Base-by-base conservation (phyloP, 83 land plant genomes). In the Thuja plicata region DNA sequence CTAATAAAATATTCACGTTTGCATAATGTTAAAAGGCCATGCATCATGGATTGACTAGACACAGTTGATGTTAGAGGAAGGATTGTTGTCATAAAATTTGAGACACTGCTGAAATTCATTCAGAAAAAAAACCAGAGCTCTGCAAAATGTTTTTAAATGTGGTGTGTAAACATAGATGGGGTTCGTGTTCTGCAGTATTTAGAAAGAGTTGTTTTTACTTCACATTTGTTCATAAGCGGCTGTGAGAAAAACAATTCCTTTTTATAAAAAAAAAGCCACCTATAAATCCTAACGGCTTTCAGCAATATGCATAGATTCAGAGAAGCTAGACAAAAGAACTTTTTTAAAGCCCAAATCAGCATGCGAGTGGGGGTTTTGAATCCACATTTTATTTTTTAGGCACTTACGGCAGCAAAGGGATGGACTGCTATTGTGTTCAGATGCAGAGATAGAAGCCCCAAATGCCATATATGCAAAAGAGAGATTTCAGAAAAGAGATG, bases 1-100 rank as follows among this genome's bases (percentile, higher is more conserved):
- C 87, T 91, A 74, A 91, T 92, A 76, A 91, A n/a, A n/a, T 92
- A 92, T 80, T 92, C 93, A 66, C 93, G 92, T 46, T 73, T 92
- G 12, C 93, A 91, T 87, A 92, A 92, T 89, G 91, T 91, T 37
- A 32, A 78, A 57, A 89, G 89, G 37, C 93, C 93, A 16, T 92
- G 93, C 93, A 71, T 82, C 87, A 27, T 92, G 93, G 93, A 89
- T 84, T 37, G 92, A 90, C 32, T 85, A 85, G 87, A 50, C 17
- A 19, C 77, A 30, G 35, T 37, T 30, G 13, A 73, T 73, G 30
- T 32, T 73, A 37, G 35, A 30, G 35, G 77, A 21, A 73, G 77
- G 15, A 73, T 60, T 73, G 35, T 32, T 73, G 8, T 73, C 13
- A 30, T 0, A 12, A 73, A 9, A 73, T 73, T n/a, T 73, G 77